Evolutionary conservation across 2,329 filamentous ascomycete species (phyloP), one percentile per base, ranked within the genome.

Genomic region (Aspergillus brasiliensis): DNA sequence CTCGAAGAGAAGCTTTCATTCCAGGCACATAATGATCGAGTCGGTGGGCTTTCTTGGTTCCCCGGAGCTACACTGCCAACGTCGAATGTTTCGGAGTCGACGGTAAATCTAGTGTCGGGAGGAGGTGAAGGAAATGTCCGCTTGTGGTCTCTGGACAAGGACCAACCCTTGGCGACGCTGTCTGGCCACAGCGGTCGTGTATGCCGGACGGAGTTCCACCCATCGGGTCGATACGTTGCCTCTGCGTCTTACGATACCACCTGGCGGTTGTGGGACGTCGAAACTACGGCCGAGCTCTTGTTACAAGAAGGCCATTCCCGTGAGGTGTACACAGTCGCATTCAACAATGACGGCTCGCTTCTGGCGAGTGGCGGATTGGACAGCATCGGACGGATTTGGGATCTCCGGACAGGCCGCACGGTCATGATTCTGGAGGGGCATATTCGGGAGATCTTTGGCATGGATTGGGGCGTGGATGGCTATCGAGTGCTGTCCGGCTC

Each of bases 201-300:
- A 8, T 97, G 92, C 69, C 87, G 94, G 58, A 89, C 96, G 11
- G 95, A 97, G 60, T 97, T 98, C 71, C 95, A 99, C 67, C 95
- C 95, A 0, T 96, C 91, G 0, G 94, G 94, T 3, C 85, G 85
- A 62, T 98, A 94, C 71, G 82, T 98, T 5, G 95, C 94, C 5
- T 97, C 93, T 1, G 95, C 95, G 6, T 97, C 92, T 0, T 95
- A 95, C 70, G 95, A 99, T 73, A 97, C 92, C 2, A 97, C 95
- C 0, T 99, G 95, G 95, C 87, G 94, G 47, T 81, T 99, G 34
- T 99, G 95, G 94, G 94, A 98, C 73, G 87, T 98, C 0, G 88
- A 91, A 67, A 95, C 90, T 0, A 91, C 88, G 0, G 88, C 88
- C 2, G 93, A 98, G 72, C 79, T 98, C 1, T 82, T 96, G 1